Evolutionary conservation across 305 asterid species (phyloP), one percentile per base, ranked within the genome.

Genomic region (Fraxinus latifolia): DNA sequence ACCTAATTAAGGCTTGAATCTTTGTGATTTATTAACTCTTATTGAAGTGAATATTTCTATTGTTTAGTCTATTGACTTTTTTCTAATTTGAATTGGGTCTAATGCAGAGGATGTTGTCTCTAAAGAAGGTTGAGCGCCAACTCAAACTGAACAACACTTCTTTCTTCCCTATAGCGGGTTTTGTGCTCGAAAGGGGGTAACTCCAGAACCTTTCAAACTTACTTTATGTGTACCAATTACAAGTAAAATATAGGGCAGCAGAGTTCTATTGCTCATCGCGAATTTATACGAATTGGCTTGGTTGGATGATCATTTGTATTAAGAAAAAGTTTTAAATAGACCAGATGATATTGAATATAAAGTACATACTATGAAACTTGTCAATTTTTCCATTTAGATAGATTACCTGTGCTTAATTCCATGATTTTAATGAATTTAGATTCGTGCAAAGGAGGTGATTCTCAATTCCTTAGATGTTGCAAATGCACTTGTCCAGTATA

Each of bases 111-210:
- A 85, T 76, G 73, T 29, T 58, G 79, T 82, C 53, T 84, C 92
- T 0, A 89, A 25, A 80, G 89, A 85, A 78, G 95, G 92, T 32
- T 86, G 93, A 0, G 82, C 90, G 27, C 94, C 96, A n/a, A 89
- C 90, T 25, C 83, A 82, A 65, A 84, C 88, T 71, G 98, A 93
- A 87, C 93, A 91, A 67, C 93, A 83, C 32, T 81, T 93, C 58
- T 95, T 93, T 89, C 92, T 93, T 84, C 95, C 96, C 4, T 92
- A 82, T 62, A 91, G 97, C 8, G 90, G 96, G 82, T 86, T 90
- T 79, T 95, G 97, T 87, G 97, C 97, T 85, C 90, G 95, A 29
- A 92, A 90, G 88, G 97, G 97, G 98, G 97, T 92, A 92, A 83
- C 76, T 68, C 6, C 17, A 39, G 23, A 73, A 36, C 37, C 36